Conservation (phyloP, 2,329 filamentous ascomycete species). For the Colletotrichum sp. region DNA sequence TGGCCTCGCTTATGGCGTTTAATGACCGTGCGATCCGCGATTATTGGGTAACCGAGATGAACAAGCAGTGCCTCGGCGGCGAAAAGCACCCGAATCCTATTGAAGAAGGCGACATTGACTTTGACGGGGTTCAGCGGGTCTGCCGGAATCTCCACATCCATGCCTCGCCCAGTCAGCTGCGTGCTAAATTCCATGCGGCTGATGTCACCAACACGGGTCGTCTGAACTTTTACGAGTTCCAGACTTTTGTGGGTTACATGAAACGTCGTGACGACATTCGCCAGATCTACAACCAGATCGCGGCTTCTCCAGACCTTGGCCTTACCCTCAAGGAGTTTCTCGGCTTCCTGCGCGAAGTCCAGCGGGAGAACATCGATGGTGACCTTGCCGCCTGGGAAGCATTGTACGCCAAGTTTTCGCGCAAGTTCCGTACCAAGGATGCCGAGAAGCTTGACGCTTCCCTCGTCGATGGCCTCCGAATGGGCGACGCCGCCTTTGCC, state of each 20-base stretch:
- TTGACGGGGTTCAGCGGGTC: conserved; percentile 79
- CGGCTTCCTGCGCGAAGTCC: conserved; percentile 72
- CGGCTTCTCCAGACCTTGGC: conserved; percentile 63
- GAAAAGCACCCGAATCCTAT: conserved; percentile 51
- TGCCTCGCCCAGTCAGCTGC: conserved; percentile 76
- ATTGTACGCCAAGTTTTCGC: conserved; percentile 73
- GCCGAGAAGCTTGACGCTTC: conserved; percentile 45
- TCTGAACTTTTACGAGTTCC: conserved; percentile 82
- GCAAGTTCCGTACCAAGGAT: conserved; percentile 58
- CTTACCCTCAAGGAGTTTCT: conserved; percentile 78
- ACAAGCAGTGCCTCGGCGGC: conserved; percentile 59
- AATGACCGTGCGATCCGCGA: conserved; percentile 80
- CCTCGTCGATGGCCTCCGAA: conserved; percentile 42
- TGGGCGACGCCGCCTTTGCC: conserved; percentile 81
- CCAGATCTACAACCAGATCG: conserved; percentile 70
- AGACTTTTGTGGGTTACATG: conserved; percentile 80
- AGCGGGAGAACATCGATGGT: conserved; percentile 76
- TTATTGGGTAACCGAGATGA: conserved; percentile 89
- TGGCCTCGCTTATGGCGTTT: conserved; percentile 87
- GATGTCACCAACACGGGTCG: conserved; percentile 68
- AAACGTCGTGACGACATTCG: conserved; percentile 85
- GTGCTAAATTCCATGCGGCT: conserved; percentile 74
- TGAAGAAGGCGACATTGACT: conserved; percentile 75
- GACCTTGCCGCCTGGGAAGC: conserved; percentile 71
- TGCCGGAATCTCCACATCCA: conserved; percentile 94